These are phyloP conservation scores for Hymenoscyphus scutula DNA, from an alignment of 2,329 filamentous ascomycete genomes.

Conservation along the genomic window DNA sequence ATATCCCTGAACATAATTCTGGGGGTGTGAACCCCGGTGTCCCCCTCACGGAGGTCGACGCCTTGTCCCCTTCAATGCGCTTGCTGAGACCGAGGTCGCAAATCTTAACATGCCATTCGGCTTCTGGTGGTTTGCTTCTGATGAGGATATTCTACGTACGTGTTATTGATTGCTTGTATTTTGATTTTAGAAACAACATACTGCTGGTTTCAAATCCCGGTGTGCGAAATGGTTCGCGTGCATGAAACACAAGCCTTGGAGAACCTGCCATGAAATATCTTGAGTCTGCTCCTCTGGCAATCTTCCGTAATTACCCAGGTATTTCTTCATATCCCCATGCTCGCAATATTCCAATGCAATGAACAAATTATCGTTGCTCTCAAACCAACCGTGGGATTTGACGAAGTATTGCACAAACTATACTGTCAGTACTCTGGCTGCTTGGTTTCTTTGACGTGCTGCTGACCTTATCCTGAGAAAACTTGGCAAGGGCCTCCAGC, in stretches of 20 bases:
- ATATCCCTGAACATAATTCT: not conserved
- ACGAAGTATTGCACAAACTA: conserved; percentile 25
- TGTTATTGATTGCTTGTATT: not conserved
- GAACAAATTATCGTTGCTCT: conserved; percentile 32
- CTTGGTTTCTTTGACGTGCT: too few relatives aligned
- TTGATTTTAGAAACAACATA: not conserved
- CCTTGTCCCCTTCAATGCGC: not conserved
- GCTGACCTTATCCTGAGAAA: not conserved
- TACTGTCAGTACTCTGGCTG: too few relatives aligned
- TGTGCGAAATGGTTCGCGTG: conserved; percentile 16
- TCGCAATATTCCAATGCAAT: conserved; percentile 41
- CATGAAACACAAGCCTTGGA: conserved; percentile 15
- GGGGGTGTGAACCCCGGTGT: not conserved
- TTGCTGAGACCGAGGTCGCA: conserved; percentile 5
- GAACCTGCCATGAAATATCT: conserved; percentile 7
- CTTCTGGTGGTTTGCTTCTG: not conserved
- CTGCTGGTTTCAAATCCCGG: conserved; percentile 15
- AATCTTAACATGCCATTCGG: conserved; percentile 5
- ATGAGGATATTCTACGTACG: not conserved
- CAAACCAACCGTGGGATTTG: conserved; percentile 40
- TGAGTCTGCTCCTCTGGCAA: not conserved
- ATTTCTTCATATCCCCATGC: conserved; percentile 37
- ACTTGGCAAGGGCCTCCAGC: not conserved
- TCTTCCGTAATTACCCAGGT: not conserved
- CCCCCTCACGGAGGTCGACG: not conserved